Conservation (phyloP, 2,329 filamentous ascomycete genomes). For the Neopestalotiopsis sp. region DNA sequence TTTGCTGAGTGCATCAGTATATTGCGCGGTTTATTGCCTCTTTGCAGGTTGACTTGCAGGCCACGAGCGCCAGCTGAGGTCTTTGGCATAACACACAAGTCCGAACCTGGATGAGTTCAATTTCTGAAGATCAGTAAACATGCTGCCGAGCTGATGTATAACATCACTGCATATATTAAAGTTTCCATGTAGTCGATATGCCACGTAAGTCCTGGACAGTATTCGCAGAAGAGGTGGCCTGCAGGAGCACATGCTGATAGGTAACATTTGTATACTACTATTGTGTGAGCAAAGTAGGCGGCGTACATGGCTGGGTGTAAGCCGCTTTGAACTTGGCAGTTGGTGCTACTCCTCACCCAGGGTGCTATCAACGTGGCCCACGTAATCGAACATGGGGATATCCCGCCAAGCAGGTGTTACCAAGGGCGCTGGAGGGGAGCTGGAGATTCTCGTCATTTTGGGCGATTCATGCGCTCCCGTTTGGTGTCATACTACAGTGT, state of each 20-base stretch:
- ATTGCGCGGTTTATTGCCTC: neutral
- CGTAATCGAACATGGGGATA: conserved; percentile 10
- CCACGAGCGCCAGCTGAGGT: neutral
- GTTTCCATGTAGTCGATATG: neutral
- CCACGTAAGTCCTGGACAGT: conserved; percentile 3
- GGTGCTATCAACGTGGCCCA: conserved; percentile 2
- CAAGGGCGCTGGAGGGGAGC: neutral
- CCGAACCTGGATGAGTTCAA: neutral
- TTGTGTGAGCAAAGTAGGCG: no score
- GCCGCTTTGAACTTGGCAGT: neutral
- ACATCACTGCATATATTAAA: neutral
- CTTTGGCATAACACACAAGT: neutral
- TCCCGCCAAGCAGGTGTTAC: neutral
- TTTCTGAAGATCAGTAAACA: neutral
- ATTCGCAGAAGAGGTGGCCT: neutral
- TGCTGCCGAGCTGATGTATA: neutral
- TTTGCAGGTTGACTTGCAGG: neutral
- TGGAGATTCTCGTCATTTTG: conserved; percentile 13
- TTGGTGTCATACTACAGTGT: neutral
- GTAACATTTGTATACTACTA: neutral
- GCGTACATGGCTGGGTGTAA: neutral
- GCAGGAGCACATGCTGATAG: neutral
- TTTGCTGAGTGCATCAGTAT: neutral
- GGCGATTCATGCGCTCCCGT: conserved; percentile 15
- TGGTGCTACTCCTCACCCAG: neutral